Evolutionary conservation across 192 early-diverging fungal species (phyloP).

Genomic region (Umbelopsis sp.): DNA sequence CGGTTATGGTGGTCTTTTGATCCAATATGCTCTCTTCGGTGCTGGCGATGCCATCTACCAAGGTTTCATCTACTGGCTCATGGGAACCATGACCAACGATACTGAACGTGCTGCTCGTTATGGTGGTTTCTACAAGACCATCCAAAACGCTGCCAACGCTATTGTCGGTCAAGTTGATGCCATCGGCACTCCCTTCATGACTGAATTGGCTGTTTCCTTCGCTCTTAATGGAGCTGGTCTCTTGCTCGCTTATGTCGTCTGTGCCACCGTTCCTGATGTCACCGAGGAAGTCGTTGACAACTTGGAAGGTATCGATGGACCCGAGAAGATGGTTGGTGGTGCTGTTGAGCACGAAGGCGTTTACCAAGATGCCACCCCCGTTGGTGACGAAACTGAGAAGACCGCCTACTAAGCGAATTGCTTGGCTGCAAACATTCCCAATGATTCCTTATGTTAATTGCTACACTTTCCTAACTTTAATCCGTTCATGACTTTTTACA

Average conservation of each 20-base stretch:
- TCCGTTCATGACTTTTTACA: neutral
- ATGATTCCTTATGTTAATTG: conserved; percentile 3
- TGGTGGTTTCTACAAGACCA: conserved; percentile 89
- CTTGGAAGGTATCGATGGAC: conserved; percentile 23
- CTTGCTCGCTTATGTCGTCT: conserved; percentile 35
- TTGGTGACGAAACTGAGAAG: neutral
- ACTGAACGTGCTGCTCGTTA: conserved; percentile 70
- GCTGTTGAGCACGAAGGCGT: conserved; percentile 23
- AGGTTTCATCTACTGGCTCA: conserved; percentile 81
- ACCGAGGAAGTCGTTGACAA: conserved; percentile 40
- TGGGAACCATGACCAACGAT: conserved; percentile 86
- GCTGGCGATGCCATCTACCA: conserved; percentile 84
- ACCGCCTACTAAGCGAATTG: neutral
- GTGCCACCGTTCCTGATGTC: conserved; percentile 30
- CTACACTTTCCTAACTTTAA: neutral
- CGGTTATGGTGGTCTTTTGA: conserved; percentile 59
- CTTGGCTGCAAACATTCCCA: neutral
- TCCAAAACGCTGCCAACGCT: conserved; percentile 78
- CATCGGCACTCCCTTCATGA: conserved; percentile 47
- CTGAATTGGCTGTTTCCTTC: conserved; percentile 41
- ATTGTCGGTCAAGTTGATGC: conserved; percentile 76
- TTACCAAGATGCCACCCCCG: neutral
- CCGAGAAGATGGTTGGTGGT: conserved; percentile 33
- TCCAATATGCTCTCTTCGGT: conserved; percentile 78
- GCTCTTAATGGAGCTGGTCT: conserved; percentile 31